These are phyloP conservation scores for Fusarium sp. DNA, from an alignment of 2,329 filamentous ascomycete species.

Conservation along the genomic window DNA sequence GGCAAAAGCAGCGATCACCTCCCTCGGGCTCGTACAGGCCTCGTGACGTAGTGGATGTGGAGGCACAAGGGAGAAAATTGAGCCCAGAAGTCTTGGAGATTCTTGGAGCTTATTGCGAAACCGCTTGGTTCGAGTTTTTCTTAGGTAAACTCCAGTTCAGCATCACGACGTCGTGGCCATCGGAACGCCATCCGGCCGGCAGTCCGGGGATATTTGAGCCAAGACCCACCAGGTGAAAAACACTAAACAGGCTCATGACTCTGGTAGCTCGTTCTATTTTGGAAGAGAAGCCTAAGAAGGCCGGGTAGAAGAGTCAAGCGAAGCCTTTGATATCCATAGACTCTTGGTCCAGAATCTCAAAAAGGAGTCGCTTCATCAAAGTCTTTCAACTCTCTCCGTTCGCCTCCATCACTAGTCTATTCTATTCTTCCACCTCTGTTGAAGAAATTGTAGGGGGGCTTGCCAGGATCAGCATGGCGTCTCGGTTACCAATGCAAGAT, in stretches of 20 bases:
- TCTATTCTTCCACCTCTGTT: not conserved
- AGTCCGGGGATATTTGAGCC: conserved; percentile 7
- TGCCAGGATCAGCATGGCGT: conserved; percentile 14
- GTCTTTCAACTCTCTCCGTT: not conserved
- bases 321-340: not conserved
- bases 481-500: conserved; percentile 28
- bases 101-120: conserved; percentile 26
- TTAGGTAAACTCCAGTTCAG: conserved; percentile 28
- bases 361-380: not conserved
- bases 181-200: conserved; percentile 24
- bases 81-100: conserved; percentile 21
- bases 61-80: conserved; percentile 22
- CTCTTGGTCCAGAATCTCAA: conserved; percentile 2
- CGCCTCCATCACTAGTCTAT: not conserved
- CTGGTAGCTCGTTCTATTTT: conserved; percentile 33
- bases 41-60: conserved; percentile 36
- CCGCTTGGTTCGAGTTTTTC: conserved; percentile 26
- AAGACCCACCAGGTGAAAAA: conserved; percentile 21
- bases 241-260: conserved; percentile 32
- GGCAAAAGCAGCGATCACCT: conserved; percentile 33
- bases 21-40: conserved; percentile 16
- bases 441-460: conserved; percentile 17
- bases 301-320: conserved; percentile 2
- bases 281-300: not conserved
- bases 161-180: conserved; percentile 21